Percentiles rank a stretch among this genome's conserved stretches.
These are phyloP conservation scores for Trichoderma lentiforme DNA, from an alignment of 2,329 filamentous ascomycete species.

Conservation along the genomic window DNA sequence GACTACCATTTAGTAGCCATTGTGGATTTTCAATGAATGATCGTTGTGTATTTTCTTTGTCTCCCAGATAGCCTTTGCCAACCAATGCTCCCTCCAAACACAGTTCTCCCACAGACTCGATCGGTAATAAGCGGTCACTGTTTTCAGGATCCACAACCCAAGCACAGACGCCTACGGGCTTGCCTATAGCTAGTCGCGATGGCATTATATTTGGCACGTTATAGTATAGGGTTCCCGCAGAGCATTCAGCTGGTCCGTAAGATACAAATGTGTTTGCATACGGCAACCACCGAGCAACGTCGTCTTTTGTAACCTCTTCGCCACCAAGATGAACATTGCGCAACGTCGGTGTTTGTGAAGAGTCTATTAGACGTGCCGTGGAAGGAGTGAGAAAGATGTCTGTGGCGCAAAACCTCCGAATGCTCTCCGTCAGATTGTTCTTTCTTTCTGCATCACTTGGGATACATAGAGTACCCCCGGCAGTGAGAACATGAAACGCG, in stretches of 20 bases:
- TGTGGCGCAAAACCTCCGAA: not conserved
- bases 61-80: slow-evolving; percentile 51
- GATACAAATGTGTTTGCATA: slow-evolving; percentile 19
- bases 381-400: slow-evolving; percentile 6
- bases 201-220: not conserved
- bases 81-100: slow-evolving; percentile 38
- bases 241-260: slow-evolving; percentile 10
- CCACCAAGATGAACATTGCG: not conserved
- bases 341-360: not conserved
- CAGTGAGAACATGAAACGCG: slow-evolving; percentile 16
- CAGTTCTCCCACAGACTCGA: slow-evolving; percentile 52
- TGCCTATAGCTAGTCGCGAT: slow-evolving; percentile 21
- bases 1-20: slow-evolving; percentile 18
- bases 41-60: slow-evolving; percentile 24
- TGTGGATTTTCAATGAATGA: slow-evolving; percentile 31
- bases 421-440: not conserved
- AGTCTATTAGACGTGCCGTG: not conserved
- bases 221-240: not conserved
- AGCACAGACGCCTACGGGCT: slow-evolving; percentile 3
- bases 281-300: slow-evolving; percentile 22
- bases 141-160: slow-evolving; percentile 30
- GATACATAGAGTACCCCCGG: slow-evolving; percentile 5
- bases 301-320: not conserved
- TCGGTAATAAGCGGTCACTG: slow-evolving; percentile 41
- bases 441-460: not conserved